These are phyloP conservation scores for Alternaria sp. DNA, from an alignment of 2,329 filamentous ascomycete species.

Conservation along the genomic window DNA sequence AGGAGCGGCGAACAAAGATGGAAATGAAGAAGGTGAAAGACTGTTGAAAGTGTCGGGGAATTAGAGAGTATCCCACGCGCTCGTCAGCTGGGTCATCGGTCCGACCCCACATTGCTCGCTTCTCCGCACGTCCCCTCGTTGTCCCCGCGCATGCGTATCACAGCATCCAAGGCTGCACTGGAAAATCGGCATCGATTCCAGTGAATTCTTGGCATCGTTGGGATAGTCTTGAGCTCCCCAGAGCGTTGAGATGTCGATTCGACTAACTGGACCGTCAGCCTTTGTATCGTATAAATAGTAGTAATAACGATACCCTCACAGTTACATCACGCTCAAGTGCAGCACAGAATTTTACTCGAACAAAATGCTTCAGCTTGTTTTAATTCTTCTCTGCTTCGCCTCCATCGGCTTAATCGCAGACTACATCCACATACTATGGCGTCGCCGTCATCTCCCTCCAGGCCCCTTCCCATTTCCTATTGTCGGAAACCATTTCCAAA, in stretches of 20 bases:
- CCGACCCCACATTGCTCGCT: neutral
- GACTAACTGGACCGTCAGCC: no score
- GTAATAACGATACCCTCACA: no score
- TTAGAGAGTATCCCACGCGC: neutral
- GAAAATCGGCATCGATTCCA: accelerated
- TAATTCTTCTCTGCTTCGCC: accelerated
- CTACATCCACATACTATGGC: neutral
- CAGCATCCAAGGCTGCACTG: neutral
- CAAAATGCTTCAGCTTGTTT: neutral
- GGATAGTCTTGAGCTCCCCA: neutral
- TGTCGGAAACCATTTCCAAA: neutral
- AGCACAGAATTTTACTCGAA: no score
- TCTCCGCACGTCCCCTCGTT: neutral
- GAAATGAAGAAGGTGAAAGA: neutral
- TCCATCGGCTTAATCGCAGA: accelerated
- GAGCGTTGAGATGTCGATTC: neutral
- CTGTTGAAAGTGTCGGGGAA: neutral
- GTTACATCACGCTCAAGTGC: no score
- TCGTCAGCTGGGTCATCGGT: neutral
- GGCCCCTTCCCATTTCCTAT: neutral
- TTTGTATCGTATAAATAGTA: no score
- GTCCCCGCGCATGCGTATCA: accelerated
- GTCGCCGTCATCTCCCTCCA: neutral
- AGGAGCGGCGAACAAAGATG: no score
- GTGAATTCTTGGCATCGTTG: neutral